Base-by-base conservation (phyloP, 257 asterid genomes). In the Solanum ossicruentum region DNA sequence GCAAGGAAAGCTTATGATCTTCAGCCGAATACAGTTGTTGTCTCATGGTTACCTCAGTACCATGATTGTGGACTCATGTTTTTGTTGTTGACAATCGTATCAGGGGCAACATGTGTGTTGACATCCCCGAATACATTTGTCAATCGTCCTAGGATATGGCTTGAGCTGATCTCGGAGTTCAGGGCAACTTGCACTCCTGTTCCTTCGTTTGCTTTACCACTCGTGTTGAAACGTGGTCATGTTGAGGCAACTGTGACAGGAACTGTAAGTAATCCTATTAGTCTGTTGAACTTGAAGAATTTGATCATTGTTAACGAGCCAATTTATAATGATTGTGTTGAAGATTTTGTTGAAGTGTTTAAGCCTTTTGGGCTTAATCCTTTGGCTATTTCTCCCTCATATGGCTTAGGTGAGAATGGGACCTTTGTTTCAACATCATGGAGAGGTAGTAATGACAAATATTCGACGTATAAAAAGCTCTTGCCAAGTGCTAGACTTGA, bases 11-110 rank as follows among this genome's bases (percentile, higher is more conserved):
- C 98, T 7, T 95, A 92, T 85, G 93, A 92, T 57, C 90, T 93
- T 28, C 90, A 92, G 12, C 98, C 97, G 0, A 90, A 88, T 12
- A 92, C 97, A 32, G 87, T 90, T 43, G 91, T 95, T 55, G 97
- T 92, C 0, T 95, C 97, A 3, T 95, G 98, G 98, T 85, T 95
- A 57, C 98, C 98, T 55, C 97, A 91, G 87, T 93, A 92, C 89
- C 98, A 93, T 85, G 98, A 95, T 55, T 92, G 98, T 36, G 98
- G 98, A 63, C 94, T 93, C 1, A 91, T 95, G 97, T 95, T 95
- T 84, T 86, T 93, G 47, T 54, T 93, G 26, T 87, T 93, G 10
- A 92, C 97, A 0, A 43, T 95, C 5, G 93, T 92, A 15, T 93
- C 97, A 0, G 98, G 97, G 2, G 93, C 98, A 12, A 95, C 98